These are phyloP conservation scores for Gentiana dahurica DNA, from an alignment of 257 asterid species.

Conservation along the genomic window DNA sequence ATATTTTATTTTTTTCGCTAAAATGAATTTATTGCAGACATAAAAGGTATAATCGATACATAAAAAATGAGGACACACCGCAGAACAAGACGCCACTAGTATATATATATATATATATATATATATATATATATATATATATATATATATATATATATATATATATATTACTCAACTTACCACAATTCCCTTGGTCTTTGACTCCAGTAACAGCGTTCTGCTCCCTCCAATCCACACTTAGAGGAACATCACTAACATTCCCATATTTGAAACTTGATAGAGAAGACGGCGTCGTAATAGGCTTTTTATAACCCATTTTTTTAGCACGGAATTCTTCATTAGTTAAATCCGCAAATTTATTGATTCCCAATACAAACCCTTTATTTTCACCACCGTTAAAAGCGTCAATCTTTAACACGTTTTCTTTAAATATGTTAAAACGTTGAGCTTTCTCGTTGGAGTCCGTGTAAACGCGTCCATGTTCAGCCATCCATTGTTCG, in stretches of 20 bases:
- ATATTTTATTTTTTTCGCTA: too few species aligned
- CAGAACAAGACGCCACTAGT: too few species aligned
- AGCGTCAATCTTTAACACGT: slow-evolving; percentile 26
- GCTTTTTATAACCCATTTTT: background rate
- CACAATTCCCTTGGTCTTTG: background rate
- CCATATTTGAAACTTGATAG: slow-evolving; percentile 1
- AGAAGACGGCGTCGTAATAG: background rate
- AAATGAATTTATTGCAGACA: too few species aligned
- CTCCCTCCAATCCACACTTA: background rate
- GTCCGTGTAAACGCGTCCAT: slow-evolving; percentile 17
- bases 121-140: too few species aligned
- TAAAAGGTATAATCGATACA: too few species aligned
- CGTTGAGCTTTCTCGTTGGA: background rate
- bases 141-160: background rate
- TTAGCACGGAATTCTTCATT: background rate
- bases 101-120: too few species aligned
- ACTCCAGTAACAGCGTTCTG: background rate
- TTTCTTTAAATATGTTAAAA: slow-evolving; percentile 20
- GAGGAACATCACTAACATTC: background rate
- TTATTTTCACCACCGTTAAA: slow-evolving; percentile 13
- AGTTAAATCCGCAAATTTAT: background rate
- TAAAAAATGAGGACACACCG: too few species aligned
- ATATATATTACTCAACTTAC: background rate
- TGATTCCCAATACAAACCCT: background rate
- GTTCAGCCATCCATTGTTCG: slow-evolving; percentile 28